Evolutionary conservation across 768 basidiomycete species (phyloP), one percentile per base, ranked within the genome.

Genomic region (Saitozyma sp.): DNA sequence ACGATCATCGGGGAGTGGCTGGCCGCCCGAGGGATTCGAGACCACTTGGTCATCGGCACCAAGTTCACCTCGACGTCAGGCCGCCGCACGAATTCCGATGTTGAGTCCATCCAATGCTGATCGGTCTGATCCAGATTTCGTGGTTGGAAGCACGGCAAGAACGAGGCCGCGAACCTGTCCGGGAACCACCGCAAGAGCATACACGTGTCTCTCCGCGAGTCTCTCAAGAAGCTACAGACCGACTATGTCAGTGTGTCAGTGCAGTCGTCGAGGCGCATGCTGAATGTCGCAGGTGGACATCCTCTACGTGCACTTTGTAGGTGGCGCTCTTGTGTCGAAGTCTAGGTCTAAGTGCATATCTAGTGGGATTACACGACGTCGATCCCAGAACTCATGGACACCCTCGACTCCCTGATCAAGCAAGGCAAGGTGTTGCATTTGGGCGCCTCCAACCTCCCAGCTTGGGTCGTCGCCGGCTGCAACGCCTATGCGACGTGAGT

Each of bases 151-250:
- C 43, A 54, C 37, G 59, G 45, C 20, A 65, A 65, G 55, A 65
- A 65, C 49, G 59, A 46, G 17, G 16, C 50, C 13, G 57, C 59
- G 16, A 67, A 81, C 42, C 83, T 80, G 62, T 68, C 68, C 0
- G 85, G 85, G 3, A 86, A 86, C 67, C 80, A 77, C 54, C 50
- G 70, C 58, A 84, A 84, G 64, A 79, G 80, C 4, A 69, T 84
- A 70, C 74, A 79, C 20, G 40, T 84, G 51, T 79, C 81, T 29
- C 69, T 78, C 19, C 48, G 79, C 16, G 82, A 77, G 1, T 83
- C 82, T 9, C 77, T 85, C 64, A 81, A 82, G 64, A 87, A 86
- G 63, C 81, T 88, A n/a, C 78, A 84, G 48, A 87, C 86, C 0
- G 78, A 82, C 19, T 88, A 84, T 59, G 20, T 43, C 20, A 50